Evolutionary conservation across 176 grass and related monocot species (phyloP).

Genomic region (Eleusine indica): DNA sequence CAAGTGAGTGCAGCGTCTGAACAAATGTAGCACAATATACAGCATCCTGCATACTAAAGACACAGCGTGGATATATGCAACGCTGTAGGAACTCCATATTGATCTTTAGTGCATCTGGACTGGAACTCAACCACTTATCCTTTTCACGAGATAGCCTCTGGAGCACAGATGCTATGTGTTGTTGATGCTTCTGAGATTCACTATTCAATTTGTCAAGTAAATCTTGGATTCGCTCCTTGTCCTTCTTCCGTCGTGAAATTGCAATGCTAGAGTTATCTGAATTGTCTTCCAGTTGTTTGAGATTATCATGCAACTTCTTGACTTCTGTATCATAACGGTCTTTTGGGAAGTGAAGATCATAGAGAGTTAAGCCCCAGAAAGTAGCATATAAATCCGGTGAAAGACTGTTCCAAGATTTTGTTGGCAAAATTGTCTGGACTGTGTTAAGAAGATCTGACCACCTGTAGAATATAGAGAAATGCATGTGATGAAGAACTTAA

Average conservation of each 20-base stretch:
- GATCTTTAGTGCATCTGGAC: constrained; percentile 87
- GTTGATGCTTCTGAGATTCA: constrained; percentile 87
- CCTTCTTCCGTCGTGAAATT: constrained; percentile 95
- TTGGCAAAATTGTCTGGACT: constrained; percentile 71
- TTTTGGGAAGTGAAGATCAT: constrained; percentile 94
- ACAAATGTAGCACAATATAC: constrained; percentile 97
- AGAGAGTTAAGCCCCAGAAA: constrained; percentile 97
- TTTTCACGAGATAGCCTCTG: constrained; percentile 85
- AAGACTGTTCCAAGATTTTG: constrained; percentile 91
- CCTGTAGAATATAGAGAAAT: constrained; percentile 49
- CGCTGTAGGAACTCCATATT: constrained; percentile 97
- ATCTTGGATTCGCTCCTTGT: constrained; percentile 98
- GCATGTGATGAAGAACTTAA: constrained; percentile 2
- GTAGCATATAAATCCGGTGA: constrained; percentile 92
- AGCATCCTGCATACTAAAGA: constrained; percentile 89
- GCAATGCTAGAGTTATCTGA: constrained; percentile 94
- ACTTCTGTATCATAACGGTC: constrained; percentile 92
- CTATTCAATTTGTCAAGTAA: constrained; percentile 80
- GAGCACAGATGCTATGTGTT: constrained; percentile 75
- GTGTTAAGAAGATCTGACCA: constrained; percentile 89
- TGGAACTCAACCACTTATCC: constrained; percentile 88
- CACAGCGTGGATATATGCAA: constrained; percentile 88
- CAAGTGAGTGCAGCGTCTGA: constrained; percentile 81
- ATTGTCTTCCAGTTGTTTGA: constrained; percentile 94
- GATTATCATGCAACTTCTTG: constrained; percentile 81